Conservation (phyloP, 2,329 filamentous ascomycete species). For the Diaporthe nobilis region DNA sequence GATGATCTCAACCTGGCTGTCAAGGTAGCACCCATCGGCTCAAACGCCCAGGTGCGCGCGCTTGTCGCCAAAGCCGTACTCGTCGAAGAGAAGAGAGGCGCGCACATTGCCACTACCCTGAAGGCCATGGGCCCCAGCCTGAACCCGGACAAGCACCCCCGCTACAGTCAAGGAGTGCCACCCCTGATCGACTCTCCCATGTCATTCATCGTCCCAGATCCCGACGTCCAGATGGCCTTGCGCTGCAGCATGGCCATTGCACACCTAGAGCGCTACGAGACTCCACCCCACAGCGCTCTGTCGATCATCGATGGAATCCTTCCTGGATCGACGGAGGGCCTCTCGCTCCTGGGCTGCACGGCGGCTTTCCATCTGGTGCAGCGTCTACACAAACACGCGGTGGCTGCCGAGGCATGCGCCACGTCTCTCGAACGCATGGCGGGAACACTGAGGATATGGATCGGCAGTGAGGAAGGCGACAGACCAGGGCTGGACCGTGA, state of each 20-base stretch:
- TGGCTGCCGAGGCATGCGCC: conserved; percentile 62
- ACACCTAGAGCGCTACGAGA: conserved; percentile 64
- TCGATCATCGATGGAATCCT: conserved; percentile 66
- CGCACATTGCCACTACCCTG: conserved; percentile 70
- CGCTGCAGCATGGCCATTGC: conserved; percentile 73
- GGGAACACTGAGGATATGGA: conserved; percentile 72
- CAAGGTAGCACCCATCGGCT: conserved; percentile 82
- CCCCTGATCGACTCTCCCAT: conserved; percentile 63
- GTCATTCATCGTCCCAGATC: conserved; percentile 58
- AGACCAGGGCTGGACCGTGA: conserved; percentile 65
- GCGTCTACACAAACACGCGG: conserved; percentile 61
- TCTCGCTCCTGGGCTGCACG: conserved; percentile 72
- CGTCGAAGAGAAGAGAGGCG: conserved; percentile 65
- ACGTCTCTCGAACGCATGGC: conserved; percentile 69
- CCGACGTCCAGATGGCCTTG: conserved; percentile 70
- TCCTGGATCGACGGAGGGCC: conserved; percentile 56
- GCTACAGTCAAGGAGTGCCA: conserved; percentile 49
- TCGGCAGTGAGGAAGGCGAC: conserved; percentile 66
- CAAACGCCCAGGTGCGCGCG: conserved; percentile 75
- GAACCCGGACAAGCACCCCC: conserved; percentile 52
- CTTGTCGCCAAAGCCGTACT: conserved; percentile 72
- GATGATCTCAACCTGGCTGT: conserved; percentile 77
- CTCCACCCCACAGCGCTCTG: conserved; percentile 59
- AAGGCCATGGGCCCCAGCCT: conserved; percentile 63
- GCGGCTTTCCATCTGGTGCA: conserved; percentile 72